Evolutionary conservation across 176 grass and related monocot species (phyloP).

Genomic region (Calamus simplicifolius): DNA sequence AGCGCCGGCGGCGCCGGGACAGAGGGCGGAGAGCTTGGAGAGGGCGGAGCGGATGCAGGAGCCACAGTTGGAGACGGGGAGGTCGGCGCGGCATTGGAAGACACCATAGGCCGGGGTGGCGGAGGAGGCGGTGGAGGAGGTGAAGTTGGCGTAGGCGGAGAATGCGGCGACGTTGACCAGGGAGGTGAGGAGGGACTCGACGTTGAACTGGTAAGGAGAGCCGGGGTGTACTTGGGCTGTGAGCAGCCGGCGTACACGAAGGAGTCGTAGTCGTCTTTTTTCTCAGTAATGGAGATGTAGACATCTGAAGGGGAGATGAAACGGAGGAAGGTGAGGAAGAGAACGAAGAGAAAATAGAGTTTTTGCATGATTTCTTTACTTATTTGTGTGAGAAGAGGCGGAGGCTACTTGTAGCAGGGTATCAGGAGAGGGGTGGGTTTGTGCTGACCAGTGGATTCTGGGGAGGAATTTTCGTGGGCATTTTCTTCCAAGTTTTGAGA

Average conservation of each 20-base stretch:
- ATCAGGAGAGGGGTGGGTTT: too few species aligned
- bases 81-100: slow-evolving; percentile 85
- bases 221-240: slow-evolving; percentile 39
- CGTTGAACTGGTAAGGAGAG: slow-evolving; percentile 46
- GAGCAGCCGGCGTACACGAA: slow-evolving; percentile 93
- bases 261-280: slow-evolving; percentile 43
- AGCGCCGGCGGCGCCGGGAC: slow-evolving; percentile 42
- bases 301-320: not conserved
- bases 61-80: slow-evolving; percentile 47
- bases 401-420: too few species aligned
- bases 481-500: too few species aligned
- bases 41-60: slow-evolving; percentile 40
- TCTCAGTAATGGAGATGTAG: not conserved
- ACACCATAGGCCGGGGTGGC: slow-evolving; percentile 20
- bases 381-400: not conserved
- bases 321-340: not conserved
- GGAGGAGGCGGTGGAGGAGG: slow-evolving; percentile 16
- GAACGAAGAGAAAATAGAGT: not conserved
- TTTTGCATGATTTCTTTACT: slow-evolving; percentile 22
- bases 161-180: slow-evolving; percentile 35
- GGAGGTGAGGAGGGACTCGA: slow-evolving; percentile 40
- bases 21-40: slow-evolving; percentile 48
- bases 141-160: slow-evolving; percentile 45
- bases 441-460: too few species aligned
- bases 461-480: too few species aligned